phyloP scores from a whole-genome alignment of 2,329 filamentous ascomycete species.

The Trichoderma lentiforme region DNA sequence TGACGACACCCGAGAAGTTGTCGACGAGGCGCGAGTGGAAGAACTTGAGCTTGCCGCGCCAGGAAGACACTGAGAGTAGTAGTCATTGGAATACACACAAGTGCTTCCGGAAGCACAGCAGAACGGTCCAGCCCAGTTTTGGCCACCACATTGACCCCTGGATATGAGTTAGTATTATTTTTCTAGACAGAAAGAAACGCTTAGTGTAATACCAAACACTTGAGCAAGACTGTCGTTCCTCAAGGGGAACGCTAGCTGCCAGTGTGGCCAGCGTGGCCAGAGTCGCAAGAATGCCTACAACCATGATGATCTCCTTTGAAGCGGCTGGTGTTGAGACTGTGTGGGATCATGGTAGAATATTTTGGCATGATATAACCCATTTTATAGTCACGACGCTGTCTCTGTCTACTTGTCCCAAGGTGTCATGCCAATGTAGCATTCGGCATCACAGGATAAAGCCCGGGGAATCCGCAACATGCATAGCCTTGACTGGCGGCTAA shows the following conservation, averaged over 20 bases:
- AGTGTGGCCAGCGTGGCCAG: constrained; percentile 8
- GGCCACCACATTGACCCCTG: constrained; percentile 9
- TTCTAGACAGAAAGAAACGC: not conserved
- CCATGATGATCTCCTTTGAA: not conserved
- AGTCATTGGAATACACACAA: not conserved
- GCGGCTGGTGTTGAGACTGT: not conserved
- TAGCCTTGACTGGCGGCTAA: constrained; percentile 15
- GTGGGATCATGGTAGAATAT: not conserved
- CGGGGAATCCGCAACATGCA: not conserved
- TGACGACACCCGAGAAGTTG: not conserved
- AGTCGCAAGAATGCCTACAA: not conserved
- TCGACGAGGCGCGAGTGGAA: not conserved
- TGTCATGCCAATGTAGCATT: not conserved
- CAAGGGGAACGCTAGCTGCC: not conserved
- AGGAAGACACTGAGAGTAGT: constrained; percentile 7
- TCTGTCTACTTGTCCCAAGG: not conserved
- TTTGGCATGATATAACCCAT: not conserved
- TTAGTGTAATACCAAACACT: not conserved
- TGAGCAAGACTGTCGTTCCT: constrained; percentile 2
- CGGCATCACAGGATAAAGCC: not conserved
- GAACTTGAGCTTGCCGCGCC: not conserved
- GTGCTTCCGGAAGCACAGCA: constrained; percentile 6
- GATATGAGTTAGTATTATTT: not conserved
- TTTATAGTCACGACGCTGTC: not conserved
- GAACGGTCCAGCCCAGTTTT: not conserved